Base-by-base conservation (phyloP, 345 rosid species). In the Zanthoxylum bungeanum region DNA sequence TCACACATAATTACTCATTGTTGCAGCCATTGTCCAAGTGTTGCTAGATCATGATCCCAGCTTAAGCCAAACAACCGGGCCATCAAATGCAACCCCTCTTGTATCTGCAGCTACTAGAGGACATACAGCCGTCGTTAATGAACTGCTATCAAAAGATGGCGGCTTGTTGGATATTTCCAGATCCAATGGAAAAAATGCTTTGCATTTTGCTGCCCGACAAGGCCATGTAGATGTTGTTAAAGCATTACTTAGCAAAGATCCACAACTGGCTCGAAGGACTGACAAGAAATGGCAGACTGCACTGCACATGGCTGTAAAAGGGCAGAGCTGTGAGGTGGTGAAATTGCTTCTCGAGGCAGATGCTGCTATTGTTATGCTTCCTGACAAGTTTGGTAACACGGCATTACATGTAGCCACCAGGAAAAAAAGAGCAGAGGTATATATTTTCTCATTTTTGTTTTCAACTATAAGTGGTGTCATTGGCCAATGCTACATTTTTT, bases 231-330 rank as follows among this genome's bases (percentile, higher is more conserved):
- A 88, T 65, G 78, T 95, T 60, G 89, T 92, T 33, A 78, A 75
- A 69, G 91, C 98, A 64, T 80, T 95, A 74, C 89, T 95, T 0
- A 69, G 58, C 68, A 89, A 88, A 79, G 99, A 95, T 83, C 76
- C 93, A 16, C 99, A 91, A 53, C 72, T 95, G 76, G 99, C 98
- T 4, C 85, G 97, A 49, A 85, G 98, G 83, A 78, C 89, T 31
- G 99, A 95, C 79, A 92, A 83, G 86, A 95, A 91, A 81, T 96
- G 99, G 63, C 98, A 95, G 81, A 95, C 98, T 34, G 93, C 96
- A 25, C 80, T 92, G 79, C 99, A 95, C 76, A 87, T 91, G 99
- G 98, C 99, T 70, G 96, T 95, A 19, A 95, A 87, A 84, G 98
- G 98, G 19, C 95, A 89, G 78, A 95, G 79, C 78, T 81, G 89